A percentile compares a stretch with the other conserved stretches of the same genome.
phyloP scores from a whole-genome alignment of 331 rosid genomes.

The Spiraea crenata region DNA sequence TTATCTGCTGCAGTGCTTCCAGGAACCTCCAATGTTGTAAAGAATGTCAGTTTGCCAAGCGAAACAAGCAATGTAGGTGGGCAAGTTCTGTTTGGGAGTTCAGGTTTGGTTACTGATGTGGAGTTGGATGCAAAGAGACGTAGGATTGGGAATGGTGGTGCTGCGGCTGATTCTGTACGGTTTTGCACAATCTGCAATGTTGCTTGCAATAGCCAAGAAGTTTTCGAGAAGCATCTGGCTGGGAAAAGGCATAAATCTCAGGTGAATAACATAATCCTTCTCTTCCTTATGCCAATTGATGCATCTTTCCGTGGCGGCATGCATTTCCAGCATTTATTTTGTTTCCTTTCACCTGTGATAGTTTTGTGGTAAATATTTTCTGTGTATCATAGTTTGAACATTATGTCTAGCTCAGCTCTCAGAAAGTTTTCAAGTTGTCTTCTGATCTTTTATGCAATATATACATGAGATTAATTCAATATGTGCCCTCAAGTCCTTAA shows the following conservation, averaged over 20 bases:
- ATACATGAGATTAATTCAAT: background rate
- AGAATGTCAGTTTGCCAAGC: slow-evolving; percentile 27
- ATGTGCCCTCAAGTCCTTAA: background rate
- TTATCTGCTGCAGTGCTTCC: slow-evolving; percentile 23
- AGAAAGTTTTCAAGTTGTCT: background rate
- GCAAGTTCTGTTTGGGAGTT: slow-evolving; percentile 28
- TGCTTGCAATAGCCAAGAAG: slow-evolving; percentile 54
- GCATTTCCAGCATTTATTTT: background rate
- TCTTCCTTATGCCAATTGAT: background rate
- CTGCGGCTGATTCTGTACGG: slow-evolving; percentile 39
- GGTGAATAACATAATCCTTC: slow-evolving; percentile 39
- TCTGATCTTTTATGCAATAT: background rate
- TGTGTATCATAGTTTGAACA: background rate
- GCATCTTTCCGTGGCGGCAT: background rate
- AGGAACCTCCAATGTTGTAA: slow-evolving; percentile 14
- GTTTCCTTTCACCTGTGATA: background rate
- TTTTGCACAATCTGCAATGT: slow-evolving; percentile 55
- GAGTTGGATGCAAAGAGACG: slow-evolving; percentile 45
- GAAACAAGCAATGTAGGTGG: slow-evolving; percentile 28
- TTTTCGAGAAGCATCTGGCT: slow-evolving; percentile 46
- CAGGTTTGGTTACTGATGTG: slow-evolving; percentile 16
- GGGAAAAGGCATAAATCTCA: slow-evolving; percentile 63
- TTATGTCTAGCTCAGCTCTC: background rate
- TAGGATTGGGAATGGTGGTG: slow-evolving; percentile 35
- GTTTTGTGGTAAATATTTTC: background rate